A percentile compares a stretch with the other conserved stretches of the same genome.
Evolutionary conservation across 306 rosid genomes (phyloP).

Genomic region (Delonix regia): DNA sequence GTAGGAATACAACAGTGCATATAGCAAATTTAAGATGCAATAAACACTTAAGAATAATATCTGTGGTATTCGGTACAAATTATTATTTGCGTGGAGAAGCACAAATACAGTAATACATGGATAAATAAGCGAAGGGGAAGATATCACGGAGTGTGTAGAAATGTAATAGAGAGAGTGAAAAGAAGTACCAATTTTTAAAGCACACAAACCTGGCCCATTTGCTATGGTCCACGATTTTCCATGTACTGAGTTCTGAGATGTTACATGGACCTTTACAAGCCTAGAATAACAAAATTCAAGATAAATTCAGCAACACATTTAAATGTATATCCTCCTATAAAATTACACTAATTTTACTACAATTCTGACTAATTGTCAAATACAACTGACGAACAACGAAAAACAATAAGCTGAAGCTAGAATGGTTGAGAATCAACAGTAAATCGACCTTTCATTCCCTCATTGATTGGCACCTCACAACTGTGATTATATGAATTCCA

Average conservation of each 20-base stretch:
- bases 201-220: constrained; percentile 90
- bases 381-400: background rate
- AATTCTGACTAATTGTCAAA: background rate
- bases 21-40: background rate
- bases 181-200: constrained; percentile 28
- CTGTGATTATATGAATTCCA: background rate
- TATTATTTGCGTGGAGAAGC: background rate
- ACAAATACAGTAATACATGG: background rate
- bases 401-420: constrained; percentile 12
- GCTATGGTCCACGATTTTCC: constrained; percentile 92
- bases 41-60: background rate
- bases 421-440: background rate
- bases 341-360: background rate
- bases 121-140: background rate
- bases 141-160: background rate
- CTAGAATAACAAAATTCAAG: constrained; percentile 50
- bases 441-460: constrained; percentile 24
- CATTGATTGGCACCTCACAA: background rate
- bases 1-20: background rate
- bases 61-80: background rate
- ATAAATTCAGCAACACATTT: background rate
- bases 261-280: constrained; percentile 88
- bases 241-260: constrained; percentile 76
- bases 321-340: constrained; percentile 4
- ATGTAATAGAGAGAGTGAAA: constrained; percentile 16